phyloP scores from a whole-genome alignment of 257 asterid species.

The Anisodus tanguticus region DNA sequence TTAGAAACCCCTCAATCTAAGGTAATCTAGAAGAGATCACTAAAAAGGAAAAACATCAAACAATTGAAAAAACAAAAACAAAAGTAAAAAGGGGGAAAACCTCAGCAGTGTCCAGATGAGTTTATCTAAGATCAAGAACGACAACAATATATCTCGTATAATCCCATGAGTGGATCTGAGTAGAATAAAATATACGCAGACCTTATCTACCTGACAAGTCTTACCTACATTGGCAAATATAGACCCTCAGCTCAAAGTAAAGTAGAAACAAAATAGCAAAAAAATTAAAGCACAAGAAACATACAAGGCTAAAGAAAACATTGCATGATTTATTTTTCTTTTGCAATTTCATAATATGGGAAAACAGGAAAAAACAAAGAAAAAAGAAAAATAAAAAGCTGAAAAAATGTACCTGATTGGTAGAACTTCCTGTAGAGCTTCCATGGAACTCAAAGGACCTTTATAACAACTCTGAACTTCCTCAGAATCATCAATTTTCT shows the following conservation, averaged over 20 bases:
- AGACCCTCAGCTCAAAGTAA: too few species aligned
- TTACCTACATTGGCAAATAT: too few species aligned
- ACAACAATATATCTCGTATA: too few species aligned
- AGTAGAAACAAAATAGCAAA: too few species aligned
- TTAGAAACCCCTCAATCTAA: background rate
- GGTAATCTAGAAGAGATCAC: background rate
- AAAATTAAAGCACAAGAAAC: background rate
- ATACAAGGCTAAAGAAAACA: background rate
- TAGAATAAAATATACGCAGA: too few species aligned
- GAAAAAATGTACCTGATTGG: constrained; percentile 61
- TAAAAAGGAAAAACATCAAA: background rate
- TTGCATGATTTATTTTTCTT: too few species aligned
- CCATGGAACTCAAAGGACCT: constrained; percentile 68
- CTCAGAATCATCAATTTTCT: constrained; percentile 54
- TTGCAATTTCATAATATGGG: background rate
- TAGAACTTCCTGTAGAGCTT: constrained; percentile 65
- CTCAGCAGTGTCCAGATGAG: background rate
- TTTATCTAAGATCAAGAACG: too few species aligned
- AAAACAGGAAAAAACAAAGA: background rate
- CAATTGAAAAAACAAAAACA: background rate
- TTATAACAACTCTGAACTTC: constrained; percentile 82
- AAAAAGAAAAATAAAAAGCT: background rate
- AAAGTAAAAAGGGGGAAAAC: background rate
- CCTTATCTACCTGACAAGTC: too few species aligned
- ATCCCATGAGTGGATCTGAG: too few species aligned